A percentile compares a stretch with the other conserved stretches of the same genome.
Conservation (phyloP, 2,329 filamentous ascomycete species). For the Lojkania enalia region DNA sequence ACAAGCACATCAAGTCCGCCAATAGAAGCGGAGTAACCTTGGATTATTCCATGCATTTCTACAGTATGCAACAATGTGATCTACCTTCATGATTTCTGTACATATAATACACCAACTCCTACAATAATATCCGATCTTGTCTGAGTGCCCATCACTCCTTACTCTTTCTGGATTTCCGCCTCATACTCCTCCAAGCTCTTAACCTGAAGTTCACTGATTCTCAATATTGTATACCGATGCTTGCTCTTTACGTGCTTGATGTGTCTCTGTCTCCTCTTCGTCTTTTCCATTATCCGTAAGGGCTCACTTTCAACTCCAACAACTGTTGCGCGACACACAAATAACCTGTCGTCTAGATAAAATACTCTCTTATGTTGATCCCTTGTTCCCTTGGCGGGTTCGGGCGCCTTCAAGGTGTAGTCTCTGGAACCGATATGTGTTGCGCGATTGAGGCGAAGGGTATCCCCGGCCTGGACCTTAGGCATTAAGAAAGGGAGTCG, state of each 20-base stretch:
- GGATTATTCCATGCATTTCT: no score
- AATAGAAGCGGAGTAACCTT: no score
- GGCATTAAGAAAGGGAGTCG: slow-evolving; percentile 56
- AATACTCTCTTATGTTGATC: slow-evolving; percentile 45
- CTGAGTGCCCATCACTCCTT: no score
- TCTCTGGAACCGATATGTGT: slow-evolving; percentile 82
- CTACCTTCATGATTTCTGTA: no score
- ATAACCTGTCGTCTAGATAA: slow-evolving; percentile 80
- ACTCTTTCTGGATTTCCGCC: slow-evolving; percentile 31
- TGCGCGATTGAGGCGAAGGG: slow-evolving; percentile 85
- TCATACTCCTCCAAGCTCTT: slow-evolving; percentile 59
- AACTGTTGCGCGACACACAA: slow-evolving; percentile 82
- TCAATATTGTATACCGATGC: slow-evolving; percentile 83
- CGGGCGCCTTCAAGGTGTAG: slow-evolving; percentile 73
- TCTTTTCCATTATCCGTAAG: slow-evolving; percentile 59
- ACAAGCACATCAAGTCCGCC: no score
- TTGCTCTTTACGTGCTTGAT: slow-evolving; percentile 82
- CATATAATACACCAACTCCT: no score
- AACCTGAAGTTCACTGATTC: slow-evolving; percentile 79
- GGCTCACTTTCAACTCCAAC: slow-evolving; percentile 78
- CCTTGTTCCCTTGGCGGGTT: slow-evolving; percentile 32
- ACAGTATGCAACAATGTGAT: no score
- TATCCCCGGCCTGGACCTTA: slow-evolving; percentile 69
- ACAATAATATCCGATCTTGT: no score
- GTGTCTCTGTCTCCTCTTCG: slow-evolving; percentile 67